Evolutionary conservation across 2,329 filamentous ascomycete species (phyloP).

Genomic region (Mariannaea elegans): DNA sequence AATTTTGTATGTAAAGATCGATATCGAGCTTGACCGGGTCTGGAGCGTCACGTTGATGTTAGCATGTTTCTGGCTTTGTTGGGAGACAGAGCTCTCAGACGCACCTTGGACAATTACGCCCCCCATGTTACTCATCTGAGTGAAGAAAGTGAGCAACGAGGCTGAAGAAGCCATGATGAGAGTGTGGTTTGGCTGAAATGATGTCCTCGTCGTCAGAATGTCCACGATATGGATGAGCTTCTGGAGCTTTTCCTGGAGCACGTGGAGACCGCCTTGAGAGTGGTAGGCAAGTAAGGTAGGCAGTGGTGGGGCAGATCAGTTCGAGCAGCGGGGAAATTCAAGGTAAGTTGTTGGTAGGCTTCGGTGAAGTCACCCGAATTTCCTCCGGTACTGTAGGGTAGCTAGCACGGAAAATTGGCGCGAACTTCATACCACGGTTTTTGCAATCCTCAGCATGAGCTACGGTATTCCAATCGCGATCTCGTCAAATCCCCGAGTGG

Average conservation of each 20-base stretch:
- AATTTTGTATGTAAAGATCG: slow-evolving; percentile 90
- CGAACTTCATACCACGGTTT: too few relatives aligned
- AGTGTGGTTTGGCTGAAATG: neutral
- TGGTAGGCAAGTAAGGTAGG: slow-evolving; percentile 3
- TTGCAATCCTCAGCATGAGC: too few relatives aligned
- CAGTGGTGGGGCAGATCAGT: slow-evolving; percentile 17
- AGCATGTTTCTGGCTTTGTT: slow-evolving; percentile 13
- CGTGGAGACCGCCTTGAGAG: slow-evolving; percentile 9
- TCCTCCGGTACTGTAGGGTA: neutral
- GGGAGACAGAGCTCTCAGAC: slow-evolving; percentile 11
- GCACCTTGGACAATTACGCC: slow-evolving; percentile 59
- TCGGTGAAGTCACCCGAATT: neutral
- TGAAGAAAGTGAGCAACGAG: slow-evolving; percentile 54
- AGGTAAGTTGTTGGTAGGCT: slow-evolving; percentile 1
- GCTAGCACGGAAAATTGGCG: neutral
- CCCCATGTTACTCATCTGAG: slow-evolving; percentile 56
- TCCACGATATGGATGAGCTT: slow-evolving; percentile 28
- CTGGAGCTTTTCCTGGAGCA: slow-evolving; percentile 28
- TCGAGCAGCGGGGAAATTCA: neutral
- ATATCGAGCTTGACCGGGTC: slow-evolving; percentile 89
- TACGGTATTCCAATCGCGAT: too few relatives aligned
- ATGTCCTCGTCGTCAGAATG: slow-evolving; percentile 10
- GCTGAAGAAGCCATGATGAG: slow-evolving; percentile 49
- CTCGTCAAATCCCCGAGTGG: too few relatives aligned
- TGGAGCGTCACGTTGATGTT: slow-evolving; percentile 45